Evolutionary conservation across 2,329 filamentous ascomycete genomes (phyloP), one percentile per base, ranked within the genome.

Genomic region (Alternaria atra): DNA sequence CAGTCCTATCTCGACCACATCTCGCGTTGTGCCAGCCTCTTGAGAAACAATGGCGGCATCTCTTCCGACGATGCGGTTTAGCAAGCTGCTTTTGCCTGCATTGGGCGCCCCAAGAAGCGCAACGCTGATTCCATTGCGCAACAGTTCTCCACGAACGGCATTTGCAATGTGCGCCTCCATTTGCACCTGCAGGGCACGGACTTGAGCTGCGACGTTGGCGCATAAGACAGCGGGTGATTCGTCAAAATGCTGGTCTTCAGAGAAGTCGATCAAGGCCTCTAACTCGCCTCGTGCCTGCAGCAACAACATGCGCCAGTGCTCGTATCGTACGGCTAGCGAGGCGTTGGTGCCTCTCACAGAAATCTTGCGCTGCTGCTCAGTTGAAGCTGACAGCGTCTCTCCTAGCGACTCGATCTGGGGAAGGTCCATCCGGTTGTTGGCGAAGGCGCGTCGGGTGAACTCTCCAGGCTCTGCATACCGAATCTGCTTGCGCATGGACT

Each of bases 231-330:
- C 81, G 0, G 93, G 91, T 3, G 92, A 90, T 78, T 97, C 93
- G 69, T 98, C 94, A 73, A 99, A 97, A 80, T 98, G 92, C 79
- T 99, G 94, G 73, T 98, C 95, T 77, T 99, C 95, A 1, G 92
- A 91, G 76, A 99, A 99, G 79, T 99, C 95, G 63, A 99, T 98
- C 68, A 99, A 81, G 0, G 95, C 95, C 79, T 99, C 95, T 39
- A 99, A 85, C 80, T 98, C 94, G 9, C 93, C 95, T 2, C 95
- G 88, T 9, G 94, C 94, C 64, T 90, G 85, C 6, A 98, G 83
- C 17, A 99, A 81, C 66, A 89, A 84, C 65, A 87, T 82, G 27
- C 94, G 88, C 95, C 95, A 99, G 9, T 73, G 72, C 68, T 97
- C 93, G 77, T 99, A 99, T 17, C 89, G 88, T 60, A 85, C 84